Conservation (phyloP, 129 eudicot species). For the Lactuca saligna region DNA sequence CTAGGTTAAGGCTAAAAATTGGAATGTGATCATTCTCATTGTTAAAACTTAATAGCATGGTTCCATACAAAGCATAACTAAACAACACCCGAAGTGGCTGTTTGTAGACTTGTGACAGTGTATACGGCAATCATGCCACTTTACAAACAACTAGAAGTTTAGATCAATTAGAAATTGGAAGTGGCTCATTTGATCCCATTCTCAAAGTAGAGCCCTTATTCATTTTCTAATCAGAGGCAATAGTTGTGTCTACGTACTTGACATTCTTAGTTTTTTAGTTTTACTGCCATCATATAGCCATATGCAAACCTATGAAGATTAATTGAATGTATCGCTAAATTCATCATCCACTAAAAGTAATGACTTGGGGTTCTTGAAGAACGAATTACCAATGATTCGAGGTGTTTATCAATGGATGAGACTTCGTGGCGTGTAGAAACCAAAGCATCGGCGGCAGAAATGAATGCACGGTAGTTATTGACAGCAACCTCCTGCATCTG, state of each 20-base stretch:
- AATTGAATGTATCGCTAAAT: background rate
- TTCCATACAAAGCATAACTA: constrained; percentile 3
- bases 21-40: background rate
- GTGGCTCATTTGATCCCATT: background rate
- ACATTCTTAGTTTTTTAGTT: background rate
- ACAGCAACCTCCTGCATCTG: constrained; percentile 99
- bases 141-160: background rate
- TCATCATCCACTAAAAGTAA: constrained; percentile 6
- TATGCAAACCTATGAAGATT: constrained; percentile 8
- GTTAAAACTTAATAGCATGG: background rate
- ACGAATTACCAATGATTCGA: constrained; percentile 65
- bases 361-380: constrained; percentile 6
- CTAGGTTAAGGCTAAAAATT: constrained; percentile 1
- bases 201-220: background rate
- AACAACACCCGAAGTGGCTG: background rate
- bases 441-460: constrained; percentile 93
- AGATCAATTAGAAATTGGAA: background rate
- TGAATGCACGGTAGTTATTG: constrained; percentile 87
- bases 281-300: constrained; percentile 14
- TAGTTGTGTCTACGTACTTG: background rate
- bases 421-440: constrained; percentile 73
- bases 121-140: background rate
- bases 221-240: constrained; percentile 2
- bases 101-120: background rate
- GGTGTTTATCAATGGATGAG: constrained; percentile 82